phyloP scores from a whole-genome alignment of 371 early-diverging fungal species.

The Mucor mucedo region DNA sequence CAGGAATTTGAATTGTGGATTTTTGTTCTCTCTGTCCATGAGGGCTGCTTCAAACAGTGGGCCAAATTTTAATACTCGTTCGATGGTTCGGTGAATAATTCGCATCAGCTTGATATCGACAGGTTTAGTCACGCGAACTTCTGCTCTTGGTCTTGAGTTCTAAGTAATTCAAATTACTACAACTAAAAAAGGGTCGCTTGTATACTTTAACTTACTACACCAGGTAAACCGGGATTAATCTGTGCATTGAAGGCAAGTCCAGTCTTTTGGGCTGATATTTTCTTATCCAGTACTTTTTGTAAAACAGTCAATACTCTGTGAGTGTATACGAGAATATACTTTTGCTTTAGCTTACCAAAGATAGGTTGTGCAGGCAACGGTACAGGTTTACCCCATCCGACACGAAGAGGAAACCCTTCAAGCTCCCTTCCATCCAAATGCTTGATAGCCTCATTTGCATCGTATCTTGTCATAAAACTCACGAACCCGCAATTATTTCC shows the following conservation, averaged over 20 bases:
- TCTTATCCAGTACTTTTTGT: constrained; percentile 41
- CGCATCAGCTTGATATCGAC: constrained; percentile 59
- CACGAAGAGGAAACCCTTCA: constrained; percentile 66
- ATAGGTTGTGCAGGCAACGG: constrained; percentile 80
- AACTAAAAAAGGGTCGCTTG: background rate
- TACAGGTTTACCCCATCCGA: constrained; percentile 93
- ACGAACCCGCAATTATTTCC: constrained; percentile 89
- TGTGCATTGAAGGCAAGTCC: constrained; percentile 80
- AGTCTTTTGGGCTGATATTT: constrained; percentile 35
- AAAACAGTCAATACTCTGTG: background rate
- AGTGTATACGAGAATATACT: too few relatives aligned
- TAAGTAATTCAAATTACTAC: background rate
- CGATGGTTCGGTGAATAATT: constrained; percentile 85
- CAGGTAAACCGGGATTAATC: constrained; percentile 29
- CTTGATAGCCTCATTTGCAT: constrained; percentile 76
- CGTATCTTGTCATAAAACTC: constrained; percentile 83
- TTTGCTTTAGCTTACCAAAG: constrained; percentile 44
- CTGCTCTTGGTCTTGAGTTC: constrained; percentile 51
- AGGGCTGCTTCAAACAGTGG: constrained; percentile 78
- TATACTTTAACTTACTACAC: constrained; percentile 18
- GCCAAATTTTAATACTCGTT: constrained; percentile 81
- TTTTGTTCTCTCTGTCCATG: constrained; percentile 67
- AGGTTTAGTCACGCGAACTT: constrained; percentile 73
- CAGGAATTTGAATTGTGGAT: constrained; percentile 77
- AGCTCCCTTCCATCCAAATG: constrained; percentile 78